Conservation (phyloP, 2,329 filamentous ascomycete genomes). For the Tolypocladium album region DNA sequence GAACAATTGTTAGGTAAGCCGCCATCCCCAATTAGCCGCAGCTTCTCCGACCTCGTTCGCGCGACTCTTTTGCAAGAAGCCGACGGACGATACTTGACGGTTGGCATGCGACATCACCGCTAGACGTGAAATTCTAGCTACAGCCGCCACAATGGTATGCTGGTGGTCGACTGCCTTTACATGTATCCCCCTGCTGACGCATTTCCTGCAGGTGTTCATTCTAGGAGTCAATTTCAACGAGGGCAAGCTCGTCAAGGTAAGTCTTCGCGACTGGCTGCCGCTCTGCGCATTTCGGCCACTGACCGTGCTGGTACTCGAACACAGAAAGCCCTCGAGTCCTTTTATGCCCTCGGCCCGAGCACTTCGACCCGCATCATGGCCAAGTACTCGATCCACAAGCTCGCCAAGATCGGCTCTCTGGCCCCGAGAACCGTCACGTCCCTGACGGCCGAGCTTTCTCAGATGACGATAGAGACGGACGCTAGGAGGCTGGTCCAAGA, state of each 20-base stretch:
- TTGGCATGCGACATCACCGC: not conserved
- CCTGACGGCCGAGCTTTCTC: constrained; percentile 74
- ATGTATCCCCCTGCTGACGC: not conserved
- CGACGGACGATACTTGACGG: not conserved
- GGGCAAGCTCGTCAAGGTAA: constrained; percentile 70
- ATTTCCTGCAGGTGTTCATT: constrained; percentile 58
- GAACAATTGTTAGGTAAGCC: not conserved
- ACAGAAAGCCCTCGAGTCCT: constrained; percentile 65
- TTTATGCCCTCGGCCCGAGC: constrained; percentile 74
- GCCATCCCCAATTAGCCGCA: constrained; percentile 11
- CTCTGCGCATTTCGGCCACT: not conserved
- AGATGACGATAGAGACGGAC: constrained; percentile 92
- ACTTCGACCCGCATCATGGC: constrained; percentile 69
- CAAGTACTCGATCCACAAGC: constrained; percentile 78
- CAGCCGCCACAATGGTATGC: constrained; percentile 9
- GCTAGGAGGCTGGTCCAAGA: constrained; percentile 66
- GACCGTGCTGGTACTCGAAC: not conserved
- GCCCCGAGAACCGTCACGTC: constrained; percentile 67
- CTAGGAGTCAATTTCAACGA: constrained; percentile 81
- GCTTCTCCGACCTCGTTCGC: constrained; percentile 12
- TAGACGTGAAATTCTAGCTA: not conserved
- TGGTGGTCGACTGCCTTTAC: too few species aligned
- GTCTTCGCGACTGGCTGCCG: not conserved
- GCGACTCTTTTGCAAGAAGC: not conserved
- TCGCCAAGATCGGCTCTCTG: constrained; percentile 65